phyloP scores from a whole-genome alignment of 345 rosid genomes.

The Populus euphratica region DNA sequence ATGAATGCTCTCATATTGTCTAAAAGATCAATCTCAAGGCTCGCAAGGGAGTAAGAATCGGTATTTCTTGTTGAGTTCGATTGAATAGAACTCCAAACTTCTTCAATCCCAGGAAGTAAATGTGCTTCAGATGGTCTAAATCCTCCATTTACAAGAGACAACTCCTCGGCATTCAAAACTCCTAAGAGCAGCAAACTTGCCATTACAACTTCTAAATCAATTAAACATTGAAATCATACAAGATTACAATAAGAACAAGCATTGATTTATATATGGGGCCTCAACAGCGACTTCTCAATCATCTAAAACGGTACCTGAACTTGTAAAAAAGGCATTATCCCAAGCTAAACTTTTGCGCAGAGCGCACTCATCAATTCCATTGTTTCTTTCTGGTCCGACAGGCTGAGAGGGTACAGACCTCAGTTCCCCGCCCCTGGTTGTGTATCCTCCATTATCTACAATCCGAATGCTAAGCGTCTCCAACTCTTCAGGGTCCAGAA shows the following conservation, averaged over 20 bases:
- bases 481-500: slow-evolving; percentile 61
- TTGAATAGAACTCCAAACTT: slow-evolving; percentile 24
- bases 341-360: slow-evolving; percentile 48
- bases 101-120: slow-evolving; percentile 22
- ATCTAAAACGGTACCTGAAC: slow-evolving; percentile 29
- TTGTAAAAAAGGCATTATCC: slow-evolving; percentile 48
- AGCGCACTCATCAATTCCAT: slow-evolving; percentile 17
- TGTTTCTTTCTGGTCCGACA: slow-evolving; percentile 15
- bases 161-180: slow-evolving; percentile 48
- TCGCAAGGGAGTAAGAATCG: slow-evolving; percentile 30
- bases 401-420: slow-evolving; percentile 14
- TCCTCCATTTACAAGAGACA: slow-evolving; percentile 40
- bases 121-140: slow-evolving; percentile 25
- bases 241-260: background rate
- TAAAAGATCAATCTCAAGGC: slow-evolving; percentile 46
- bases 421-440: background rate
- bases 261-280: background rate
- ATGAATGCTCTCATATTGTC: slow-evolving; percentile 33
- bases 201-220: background rate
- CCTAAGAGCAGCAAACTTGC: slow-evolving; percentile 20
- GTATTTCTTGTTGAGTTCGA: slow-evolving; percentile 17
- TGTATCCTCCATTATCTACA: slow-evolving; percentile 13
- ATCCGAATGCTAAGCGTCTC: slow-evolving; percentile 35
- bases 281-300: background rate
- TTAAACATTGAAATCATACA: background rate